phyloP scores from a whole-genome alignment of 768 basidiomycete species.

The Naganishia friedmannii region DNA sequence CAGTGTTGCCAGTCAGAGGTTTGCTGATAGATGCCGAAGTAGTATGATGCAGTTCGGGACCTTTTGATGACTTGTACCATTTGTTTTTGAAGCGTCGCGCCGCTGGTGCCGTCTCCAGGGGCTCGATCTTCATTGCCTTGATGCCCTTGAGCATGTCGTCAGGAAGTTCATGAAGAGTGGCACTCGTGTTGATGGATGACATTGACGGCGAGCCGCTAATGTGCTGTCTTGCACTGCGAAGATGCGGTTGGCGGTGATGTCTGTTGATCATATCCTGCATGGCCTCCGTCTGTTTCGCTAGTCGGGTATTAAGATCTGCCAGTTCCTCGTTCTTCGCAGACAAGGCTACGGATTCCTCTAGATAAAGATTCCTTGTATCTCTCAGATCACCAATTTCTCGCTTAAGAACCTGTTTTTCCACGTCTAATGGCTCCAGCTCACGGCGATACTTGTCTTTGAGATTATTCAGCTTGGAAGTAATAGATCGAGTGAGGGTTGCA shows the following conservation, averaged over 20 bases:
- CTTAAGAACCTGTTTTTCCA: constrained; percentile 71
- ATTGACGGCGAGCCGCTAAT: constrained; percentile 46
- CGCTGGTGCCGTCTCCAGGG: constrained; percentile 44
- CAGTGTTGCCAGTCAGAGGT: constrained; percentile 39
- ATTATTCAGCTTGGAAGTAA: constrained; percentile 79
- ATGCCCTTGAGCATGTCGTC: constrained; percentile 52
- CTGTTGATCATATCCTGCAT: constrained; percentile 47
- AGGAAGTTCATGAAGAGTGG: constrained; percentile 48
- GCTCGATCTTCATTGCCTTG: constrained; percentile 47
- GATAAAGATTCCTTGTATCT: constrained; percentile 75
- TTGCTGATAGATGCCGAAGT: constrained; percentile 48
- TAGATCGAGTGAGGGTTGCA: constrained; percentile 59
- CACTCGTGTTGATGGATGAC: constrained; percentile 44
- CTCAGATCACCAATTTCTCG: constrained; percentile 84
- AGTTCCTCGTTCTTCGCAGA: constrained; percentile 90
- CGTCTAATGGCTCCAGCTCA: constrained; percentile 78
- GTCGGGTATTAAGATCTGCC: constrained; percentile 78
- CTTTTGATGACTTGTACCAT: constrained; percentile 54
- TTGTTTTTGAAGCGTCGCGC: constrained; percentile 52
- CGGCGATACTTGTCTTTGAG: constrained; percentile 82
- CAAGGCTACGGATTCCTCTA: constrained; percentile 87
- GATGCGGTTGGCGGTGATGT: constrained; percentile 34
- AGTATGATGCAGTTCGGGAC: constrained; percentile 41
- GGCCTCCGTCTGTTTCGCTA: constrained; percentile 71
- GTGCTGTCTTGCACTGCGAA: constrained; percentile 10